Evolutionary conservation across 2,329 filamentous ascomycete species (phyloP), one percentile per base, ranked within the genome.

Genomic region (Aureobasidium sp.): DNA sequence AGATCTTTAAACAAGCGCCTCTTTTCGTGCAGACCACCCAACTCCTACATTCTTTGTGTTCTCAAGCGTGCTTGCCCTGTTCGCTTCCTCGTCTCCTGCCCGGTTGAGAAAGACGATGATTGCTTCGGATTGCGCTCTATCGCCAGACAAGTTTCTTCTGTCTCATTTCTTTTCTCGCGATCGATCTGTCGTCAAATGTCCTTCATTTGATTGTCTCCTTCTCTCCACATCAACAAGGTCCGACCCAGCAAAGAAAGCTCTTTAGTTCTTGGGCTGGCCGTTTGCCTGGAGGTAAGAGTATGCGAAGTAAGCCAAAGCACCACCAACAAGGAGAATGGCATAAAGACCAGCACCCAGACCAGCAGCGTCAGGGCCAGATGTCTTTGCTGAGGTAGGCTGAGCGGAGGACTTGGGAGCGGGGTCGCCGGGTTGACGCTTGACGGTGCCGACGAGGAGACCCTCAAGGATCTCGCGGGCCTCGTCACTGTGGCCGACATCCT

Each of bases 401-500:
- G 76, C 69, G 67, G 81, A 76, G 67, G 82, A 74, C 77, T 87
- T 89, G 73, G 90, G 89, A 68, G 79, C 79, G 67, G 90, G 89
- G 80, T 96, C 91, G 71, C 90, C 90, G 69, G 86, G 80, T 90
- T 84, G 75, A 76, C 90, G 85, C 86, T 96, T 95, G 75, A 97
- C 78, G 41, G 74, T 82, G 67, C 90, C 92, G 68, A 94, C 83
- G 59, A 86, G 78, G 67, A 96, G 81, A 72, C 85, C 84, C 36
- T 88, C 86, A 63, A 99, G 86, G 69, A 96, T 93, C 81, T 97
- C 93, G 69, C 94, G 88, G 69, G 94, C 94, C 83, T 99, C 94
- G 78, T 99, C 94, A 72, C 90, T 95, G 88, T 99, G 94, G 74
- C 94, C 94, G 72, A 99, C 94, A 78, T 99, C 94, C 82, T 99